A percentile compares a stretch with the other conserved stretches of the same genome.
Evolutionary conservation across 2,329 filamentous ascomycete species (phyloP).

Genomic region (Parascedosporium putredinis): DNA sequence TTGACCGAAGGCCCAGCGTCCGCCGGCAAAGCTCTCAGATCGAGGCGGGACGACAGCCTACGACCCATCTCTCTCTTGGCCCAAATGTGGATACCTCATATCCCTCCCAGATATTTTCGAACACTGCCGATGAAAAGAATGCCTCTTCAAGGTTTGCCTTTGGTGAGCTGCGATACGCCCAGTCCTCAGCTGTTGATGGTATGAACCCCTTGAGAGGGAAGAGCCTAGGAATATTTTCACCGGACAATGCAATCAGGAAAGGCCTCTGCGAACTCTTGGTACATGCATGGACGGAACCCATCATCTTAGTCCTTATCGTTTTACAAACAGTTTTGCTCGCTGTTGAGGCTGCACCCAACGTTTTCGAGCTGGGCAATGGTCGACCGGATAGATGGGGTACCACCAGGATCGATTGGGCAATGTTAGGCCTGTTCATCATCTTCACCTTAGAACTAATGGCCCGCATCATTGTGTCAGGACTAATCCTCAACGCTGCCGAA

Average conservation of each 20-base stretch:
- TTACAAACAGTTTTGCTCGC: conserved; percentile 81
- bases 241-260: conserved; percentile 63
- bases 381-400: conserved; percentile 57
- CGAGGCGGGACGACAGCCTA: conserved; percentile 39
- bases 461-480: conserved; percentile 84
- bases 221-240: conserved; percentile 73
- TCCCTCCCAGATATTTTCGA: conserved; percentile 30
- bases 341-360: conserved; percentile 66
- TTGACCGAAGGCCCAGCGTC: conserved; percentile 59
- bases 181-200: neutral
- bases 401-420: conserved; percentile 63
- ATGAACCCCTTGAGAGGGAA: conserved; percentile 77
- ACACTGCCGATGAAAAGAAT: conserved; percentile 35
- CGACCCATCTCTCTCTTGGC: conserved; percentile 15
- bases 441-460: conserved; percentile 81
- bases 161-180: conserved; percentile 16
- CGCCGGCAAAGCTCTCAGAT: conserved; percentile 48
- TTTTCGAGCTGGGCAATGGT: conserved; percentile 51
- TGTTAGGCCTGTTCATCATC: conserved; percentile 74
- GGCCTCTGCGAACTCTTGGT: conserved; percentile 75
- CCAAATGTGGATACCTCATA: conserved; percentile 36
- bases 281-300: conserved; percentile 74
- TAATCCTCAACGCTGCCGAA: conserved; percentile 80
- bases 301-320: conserved; percentile 79
- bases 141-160: conserved; percentile 21